Evolutionary conservation across 495 filamentous ascomycete genomes (phyloP).

Genomic region (Melanomma pulvis-pyrius): DNA sequence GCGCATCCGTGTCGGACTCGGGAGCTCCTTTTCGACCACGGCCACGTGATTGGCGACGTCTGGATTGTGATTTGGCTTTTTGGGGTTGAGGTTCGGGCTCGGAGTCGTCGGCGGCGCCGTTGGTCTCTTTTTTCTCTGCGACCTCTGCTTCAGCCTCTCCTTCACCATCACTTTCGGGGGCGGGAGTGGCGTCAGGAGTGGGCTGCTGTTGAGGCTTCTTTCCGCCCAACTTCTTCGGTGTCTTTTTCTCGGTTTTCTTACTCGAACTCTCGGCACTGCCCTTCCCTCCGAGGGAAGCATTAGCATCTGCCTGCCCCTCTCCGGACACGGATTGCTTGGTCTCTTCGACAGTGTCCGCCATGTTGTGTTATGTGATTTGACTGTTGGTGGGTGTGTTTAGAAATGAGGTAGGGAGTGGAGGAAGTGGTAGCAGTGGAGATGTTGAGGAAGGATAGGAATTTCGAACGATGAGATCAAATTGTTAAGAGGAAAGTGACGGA

Average conservation of each 20-base stretch:
- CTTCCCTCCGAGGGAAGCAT: slow-evolving; percentile 38
- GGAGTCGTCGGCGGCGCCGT: slow-evolving; percentile 36
- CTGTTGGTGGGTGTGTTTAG: slow-evolving; percentile 7
- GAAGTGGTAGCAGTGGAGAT: not conserved
- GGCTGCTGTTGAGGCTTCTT: slow-evolving; percentile 48
- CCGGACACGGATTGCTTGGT: slow-evolving; percentile 42
- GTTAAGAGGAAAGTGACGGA: slow-evolving; percentile 28
- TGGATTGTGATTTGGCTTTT: slow-evolving; percentile 38
- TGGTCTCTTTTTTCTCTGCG: slow-evolving; percentile 34
- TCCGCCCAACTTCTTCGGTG: slow-evolving; percentile 48
- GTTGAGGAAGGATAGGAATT: slow-evolving; percentile 8
- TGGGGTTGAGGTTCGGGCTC: slow-evolving; percentile 42
- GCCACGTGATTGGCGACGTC: slow-evolving; percentile 48
- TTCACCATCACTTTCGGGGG: slow-evolving; percentile 42
- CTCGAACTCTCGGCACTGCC: slow-evolving; percentile 39
- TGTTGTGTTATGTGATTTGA: slow-evolving; percentile 27
- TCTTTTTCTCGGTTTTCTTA: slow-evolving; percentile 45
- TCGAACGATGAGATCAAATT: slow-evolving; percentile 17
- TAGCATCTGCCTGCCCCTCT: slow-evolving; percentile 44
- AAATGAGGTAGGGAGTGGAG: not conserved
- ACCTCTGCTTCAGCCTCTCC: slow-evolving; percentile 39
- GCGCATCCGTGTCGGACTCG: slow-evolving; percentile 43
- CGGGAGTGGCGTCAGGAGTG: slow-evolving; percentile 44
- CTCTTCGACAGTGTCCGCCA: slow-evolving; percentile 42
- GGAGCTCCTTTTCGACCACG: slow-evolving; percentile 41